phyloP scores from a whole-genome alignment of 495 filamentous ascomycete genomes.

The Hypoxylon fragiforme region DNA sequence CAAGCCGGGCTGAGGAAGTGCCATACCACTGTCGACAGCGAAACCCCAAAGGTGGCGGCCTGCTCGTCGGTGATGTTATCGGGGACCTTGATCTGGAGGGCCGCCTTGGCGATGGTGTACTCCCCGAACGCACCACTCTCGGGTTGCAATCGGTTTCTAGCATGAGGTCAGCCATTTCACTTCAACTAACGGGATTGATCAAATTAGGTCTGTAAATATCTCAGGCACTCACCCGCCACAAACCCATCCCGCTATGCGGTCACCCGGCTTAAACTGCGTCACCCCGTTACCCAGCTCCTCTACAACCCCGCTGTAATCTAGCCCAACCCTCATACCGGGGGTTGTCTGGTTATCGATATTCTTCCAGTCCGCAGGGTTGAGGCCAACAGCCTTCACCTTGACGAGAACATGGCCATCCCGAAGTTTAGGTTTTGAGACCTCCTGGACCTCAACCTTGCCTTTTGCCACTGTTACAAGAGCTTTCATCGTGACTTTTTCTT shows the following conservation, averaged over 20 bases:
- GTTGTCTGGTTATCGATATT: constrained; percentile 38
- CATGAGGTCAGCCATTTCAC: too few relatives aligned
- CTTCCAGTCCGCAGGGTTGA: constrained; percentile 66
- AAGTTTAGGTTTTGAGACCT: constrained; percentile 42
- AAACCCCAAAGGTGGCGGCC: constrained; percentile 53
- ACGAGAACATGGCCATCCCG: constrained; percentile 53
- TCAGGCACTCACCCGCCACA: constrained; percentile 40
- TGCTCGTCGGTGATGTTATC: constrained; percentile 46
- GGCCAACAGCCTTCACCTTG: constrained; percentile 52
- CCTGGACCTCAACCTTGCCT: constrained; percentile 27
- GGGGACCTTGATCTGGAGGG: constrained; percentile 39
- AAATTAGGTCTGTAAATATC: too few relatives aligned
- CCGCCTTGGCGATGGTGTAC: constrained; percentile 35
- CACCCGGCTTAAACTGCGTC: constrained; percentile 39
- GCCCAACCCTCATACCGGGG: constrained; percentile 26
- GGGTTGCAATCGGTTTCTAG: constrained; percentile 12
- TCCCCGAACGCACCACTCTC: constrained; percentile 47
- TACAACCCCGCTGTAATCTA: constrained; percentile 46
- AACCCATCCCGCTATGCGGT: constrained; percentile 47
- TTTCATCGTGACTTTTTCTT: constrained; percentile 24
- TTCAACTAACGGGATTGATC: too few relatives aligned
- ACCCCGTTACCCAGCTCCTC: constrained; percentile 42
- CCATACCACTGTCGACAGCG: constrained; percentile 50
- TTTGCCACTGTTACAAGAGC: constrained; percentile 28
- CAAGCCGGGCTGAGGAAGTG: not conserved